Conservation (phyloP, 352 stramenopile genomes). For the Pythium insidiosum region DNA sequence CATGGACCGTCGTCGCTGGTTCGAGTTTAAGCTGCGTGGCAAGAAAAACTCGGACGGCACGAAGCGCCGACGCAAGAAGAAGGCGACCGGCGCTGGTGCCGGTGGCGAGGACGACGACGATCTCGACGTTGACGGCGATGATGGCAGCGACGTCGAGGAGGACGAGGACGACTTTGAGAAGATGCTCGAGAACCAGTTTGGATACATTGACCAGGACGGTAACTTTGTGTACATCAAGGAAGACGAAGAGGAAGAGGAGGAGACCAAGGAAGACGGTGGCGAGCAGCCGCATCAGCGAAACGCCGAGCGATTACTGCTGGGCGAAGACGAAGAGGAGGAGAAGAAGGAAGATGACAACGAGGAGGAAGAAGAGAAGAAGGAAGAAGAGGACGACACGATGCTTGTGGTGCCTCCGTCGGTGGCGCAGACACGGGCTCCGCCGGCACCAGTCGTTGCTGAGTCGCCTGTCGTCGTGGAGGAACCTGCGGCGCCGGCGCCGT, state of each 20-base stretch:
- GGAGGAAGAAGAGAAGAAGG: conserved; percentile 20
- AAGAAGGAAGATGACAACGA: conserved; percentile 8
- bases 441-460: conserved; percentile 2
- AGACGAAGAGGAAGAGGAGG: conserved; percentile 72
- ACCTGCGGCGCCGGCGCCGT: conserved; percentile 29
- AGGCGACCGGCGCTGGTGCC: conserved; percentile 18
- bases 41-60: conserved; percentile 69
- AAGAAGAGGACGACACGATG: conserved; percentile 11
- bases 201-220: conserved; percentile 92
- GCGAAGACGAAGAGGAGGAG: conserved; percentile 26
- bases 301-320: conserved; percentile 15
- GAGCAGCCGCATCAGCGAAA: conserved; percentile 5
- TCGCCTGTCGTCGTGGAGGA: conserved; percentile 3
- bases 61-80: conserved; percentile 57
- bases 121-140: conserved; percentile 31
- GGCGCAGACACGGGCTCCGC: too few relatives aligned
- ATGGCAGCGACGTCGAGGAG: conserved; percentile 37
- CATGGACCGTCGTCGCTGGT: conserved; percentile 95
- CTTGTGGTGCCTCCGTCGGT: conserved; percentile 1
- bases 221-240: conserved; percentile 95
- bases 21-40: conserved; percentile 83
- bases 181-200: conserved; percentile 91
- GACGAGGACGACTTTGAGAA: conserved; percentile 79
- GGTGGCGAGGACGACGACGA: conserved; percentile 23
- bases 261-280: conserved; percentile 31